phyloP scores from a whole-genome alignment of 75 land plant genomes.

The Pseudotsuga menziesii region DNA sequence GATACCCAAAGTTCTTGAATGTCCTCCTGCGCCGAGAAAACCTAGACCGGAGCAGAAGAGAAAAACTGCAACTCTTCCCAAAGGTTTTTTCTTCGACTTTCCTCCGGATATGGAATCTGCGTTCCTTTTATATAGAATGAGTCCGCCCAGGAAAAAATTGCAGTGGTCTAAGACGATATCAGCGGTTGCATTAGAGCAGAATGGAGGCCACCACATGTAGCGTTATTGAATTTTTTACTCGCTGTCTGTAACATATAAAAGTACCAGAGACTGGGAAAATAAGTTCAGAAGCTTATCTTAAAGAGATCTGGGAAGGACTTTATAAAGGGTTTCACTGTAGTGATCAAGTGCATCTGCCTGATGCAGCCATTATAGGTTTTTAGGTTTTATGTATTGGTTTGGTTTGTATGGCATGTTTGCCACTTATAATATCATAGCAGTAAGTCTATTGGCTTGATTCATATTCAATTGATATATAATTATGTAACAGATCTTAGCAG shows the following conservation, averaged over 20 bases:
- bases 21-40: slow-evolving; percentile 48
- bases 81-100: not conserved
- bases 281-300: no score
- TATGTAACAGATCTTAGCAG: no score
- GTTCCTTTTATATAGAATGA: not conserved
- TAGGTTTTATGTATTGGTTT: not conserved
- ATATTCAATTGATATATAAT: no score
- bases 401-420: slow-evolving; percentile 5
- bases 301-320: no score
- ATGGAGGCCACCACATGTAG: not conserved
- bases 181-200: not conserved
- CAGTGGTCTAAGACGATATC: not conserved
- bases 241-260: slow-evolving; percentile 1
- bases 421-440: not conserved
- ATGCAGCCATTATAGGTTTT: not conserved
- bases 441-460: no score
- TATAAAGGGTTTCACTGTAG: slow-evolving; percentile 9
- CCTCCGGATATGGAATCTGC: slow-evolving; percentile 11
- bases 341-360: not conserved
- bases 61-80: not conserved
- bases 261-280: not conserved
- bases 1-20: slow-evolving; percentile 17
- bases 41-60: slow-evolving; percentile 9
- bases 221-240: not conserved
- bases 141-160: not conserved